Evolutionary conservation across 148 eudicot genomes (phyloP), one percentile per base, ranked within the genome.

Genomic region (Polygonum aviculare): DNA sequence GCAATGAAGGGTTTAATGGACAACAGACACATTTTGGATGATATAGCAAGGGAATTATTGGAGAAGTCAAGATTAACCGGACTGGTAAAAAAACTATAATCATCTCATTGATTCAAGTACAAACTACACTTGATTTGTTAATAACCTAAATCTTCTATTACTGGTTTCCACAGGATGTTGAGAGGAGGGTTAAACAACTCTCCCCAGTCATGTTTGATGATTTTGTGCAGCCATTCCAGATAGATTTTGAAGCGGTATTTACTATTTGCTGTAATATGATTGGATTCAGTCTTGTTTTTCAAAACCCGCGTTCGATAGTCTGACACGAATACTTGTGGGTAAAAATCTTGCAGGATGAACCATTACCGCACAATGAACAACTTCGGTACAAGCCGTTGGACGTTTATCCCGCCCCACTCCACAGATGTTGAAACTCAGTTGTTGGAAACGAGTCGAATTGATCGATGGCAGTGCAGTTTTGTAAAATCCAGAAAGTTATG

Each of bases 161-260:
- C 77, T 76, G 16, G 33, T 49, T 21, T 76, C 78, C 26, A 15
- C 87, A 93, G 98, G 98, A 93, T 76, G 88, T 91, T 63, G 83
- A 86, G 72, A 90, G 86, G 50, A 88, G 73, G 82, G 81, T 91
- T 50, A 78, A 79, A 77, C 79, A 59, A 45, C 82, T 86, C 62
- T 87, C 92, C 47, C 98, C 96, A 18, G 79, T 79, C 72, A 88
- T 93, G 93, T 89, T 93, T 83, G 98, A 93, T 84, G 96, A 93
- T 81, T 93, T 88, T 77, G 92, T 79, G 82, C 75, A 84, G 55
- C 92, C 93, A 75, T 90, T 75, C 87, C 91, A 88, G 81, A 87
- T 93, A 76, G 79, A 88, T 79, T 52, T 81, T 60, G 88, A 85
- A 31, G 78, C 83, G 93, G 98, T 90, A 90, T 38, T 26, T 4